Conservation (phyloP, 2,329 filamentous ascomycete genomes). For the Huntiella omanensis region DNA sequence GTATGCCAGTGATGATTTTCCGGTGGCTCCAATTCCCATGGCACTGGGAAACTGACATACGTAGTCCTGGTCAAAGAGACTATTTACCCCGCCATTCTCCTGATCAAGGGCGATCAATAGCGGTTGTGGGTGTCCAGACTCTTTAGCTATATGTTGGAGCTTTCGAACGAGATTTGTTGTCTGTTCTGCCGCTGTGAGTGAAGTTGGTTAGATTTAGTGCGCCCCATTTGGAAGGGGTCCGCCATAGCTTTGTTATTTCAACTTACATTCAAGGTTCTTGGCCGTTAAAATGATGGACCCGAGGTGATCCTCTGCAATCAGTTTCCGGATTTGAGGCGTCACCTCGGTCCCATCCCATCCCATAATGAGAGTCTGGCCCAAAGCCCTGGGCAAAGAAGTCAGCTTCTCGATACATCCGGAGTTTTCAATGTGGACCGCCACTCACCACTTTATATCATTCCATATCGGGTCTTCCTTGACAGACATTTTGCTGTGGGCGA, state of each 20-base stretch:
- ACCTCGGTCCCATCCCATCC: conserved; percentile 73
- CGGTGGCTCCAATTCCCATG: conserved; percentile 90
- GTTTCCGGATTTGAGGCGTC: conserved; percentile 60
- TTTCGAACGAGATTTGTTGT: conserved; percentile 77
- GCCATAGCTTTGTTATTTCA: not conserved
- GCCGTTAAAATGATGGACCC: conserved; percentile 73
- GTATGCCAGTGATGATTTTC: conserved; percentile 67
- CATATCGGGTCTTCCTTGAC: conserved; percentile 39
- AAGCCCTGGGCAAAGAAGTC: conserved; percentile 30
- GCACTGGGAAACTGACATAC: conserved; percentile 93
- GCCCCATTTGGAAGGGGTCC: not conserved
- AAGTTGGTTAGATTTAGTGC: not conserved
- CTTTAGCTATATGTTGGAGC: conserved; percentile 75
- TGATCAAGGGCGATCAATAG: conserved; percentile 85
- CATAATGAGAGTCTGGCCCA: conserved; percentile 66
- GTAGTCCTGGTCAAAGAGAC: conserved; percentile 84
- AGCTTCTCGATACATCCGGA: conserved; percentile 17
- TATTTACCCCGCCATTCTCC: conserved; percentile 96
- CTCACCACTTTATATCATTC: conserved; percentile 61
- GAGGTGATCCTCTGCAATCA: conserved; percentile 71
- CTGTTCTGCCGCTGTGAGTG: conserved; percentile 59
- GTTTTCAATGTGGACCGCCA: conserved; percentile 13
- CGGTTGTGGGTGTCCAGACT: conserved; percentile 77
- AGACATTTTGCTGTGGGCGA: not conserved
- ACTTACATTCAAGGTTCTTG: conserved; percentile 67